A percentile compares a stretch with the other conserved stretches of the same genome.
Conservation (phyloP, 371 early-diverging fungal genomes). For the Mortierella sp. region DNA sequence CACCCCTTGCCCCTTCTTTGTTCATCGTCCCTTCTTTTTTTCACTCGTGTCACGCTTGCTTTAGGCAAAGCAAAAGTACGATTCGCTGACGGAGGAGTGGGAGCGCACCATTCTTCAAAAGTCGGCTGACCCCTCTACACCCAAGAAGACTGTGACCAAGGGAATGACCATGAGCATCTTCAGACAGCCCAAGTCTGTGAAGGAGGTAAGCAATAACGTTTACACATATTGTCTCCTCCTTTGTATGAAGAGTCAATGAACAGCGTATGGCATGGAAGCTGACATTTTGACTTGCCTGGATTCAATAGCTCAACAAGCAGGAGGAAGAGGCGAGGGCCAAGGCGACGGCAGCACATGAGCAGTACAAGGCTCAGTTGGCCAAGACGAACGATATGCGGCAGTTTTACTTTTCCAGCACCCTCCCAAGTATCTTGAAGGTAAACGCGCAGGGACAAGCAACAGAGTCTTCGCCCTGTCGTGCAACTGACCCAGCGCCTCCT, state of each 20-base stretch:
- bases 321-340: conserved; percentile 80
- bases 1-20: neutral
- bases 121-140: conserved; percentile 63
- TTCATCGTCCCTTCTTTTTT: neutral
- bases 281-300: neutral
- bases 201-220: conserved; percentile 58
- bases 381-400: conserved; percentile 71
- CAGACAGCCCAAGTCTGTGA: conserved; percentile 65
- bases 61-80: conserved; percentile 78
- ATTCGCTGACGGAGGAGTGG: conserved; percentile 80
- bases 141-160: conserved; percentile 62
- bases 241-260: neutral
- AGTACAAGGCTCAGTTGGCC: conserved; percentile 76
- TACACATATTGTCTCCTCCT: neutral
- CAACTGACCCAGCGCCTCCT: conserved; percentile 6
- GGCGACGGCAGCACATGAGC: conserved; percentile 77
- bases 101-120: conserved; percentile 76
- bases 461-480: no score
- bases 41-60: neutral
- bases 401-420: conserved; percentile 70
- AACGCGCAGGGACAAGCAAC: neutral
- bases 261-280: neutral
- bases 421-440: conserved; percentile 77
- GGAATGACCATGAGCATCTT: conserved; percentile 60
- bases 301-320: conserved; percentile 66